Evolutionary conservation across 2,329 filamentous ascomycete species (phyloP).

Genomic region (Botryotinia calthae): DNA sequence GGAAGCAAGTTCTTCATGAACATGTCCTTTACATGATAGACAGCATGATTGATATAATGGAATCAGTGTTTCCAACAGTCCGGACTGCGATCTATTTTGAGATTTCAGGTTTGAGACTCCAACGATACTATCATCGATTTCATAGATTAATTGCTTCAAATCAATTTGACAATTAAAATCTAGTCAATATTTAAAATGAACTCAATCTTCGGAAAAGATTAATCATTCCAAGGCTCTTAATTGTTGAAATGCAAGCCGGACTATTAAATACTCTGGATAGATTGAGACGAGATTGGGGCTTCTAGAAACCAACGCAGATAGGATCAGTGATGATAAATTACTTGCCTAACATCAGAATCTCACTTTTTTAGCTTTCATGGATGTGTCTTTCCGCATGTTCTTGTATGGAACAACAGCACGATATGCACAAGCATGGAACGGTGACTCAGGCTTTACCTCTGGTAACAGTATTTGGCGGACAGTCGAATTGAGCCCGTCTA

Average conservation of each 20-base stretch:
- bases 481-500: background rate
- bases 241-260: background rate
- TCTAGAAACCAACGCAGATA: conserved; percentile 40
- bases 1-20: background rate
- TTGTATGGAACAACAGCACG: background rate
- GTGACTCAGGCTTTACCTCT: background rate
- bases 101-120: background rate
- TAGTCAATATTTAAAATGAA: background rate
- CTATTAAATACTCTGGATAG: background rate
- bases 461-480: background rate
- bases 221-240: background rate
- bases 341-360: conserved; percentile 44
- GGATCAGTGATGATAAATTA: conserved; percentile 47
- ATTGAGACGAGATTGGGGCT: conserved; percentile 40
- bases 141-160: background rate
- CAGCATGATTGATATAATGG: conserved; percentile 36
- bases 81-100: background rate
- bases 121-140: background rate
- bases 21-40: background rate
- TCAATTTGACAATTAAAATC: background rate
- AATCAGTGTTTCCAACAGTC: conserved; percentile 35
- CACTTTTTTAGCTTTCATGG: conserved; percentile 40
- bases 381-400: background rate
- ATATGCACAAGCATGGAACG: background rate
- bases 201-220: background rate